Conservation (phyloP, 176 grass and related monocot genomes). For the Bothriochloa decipiens region DNA sequence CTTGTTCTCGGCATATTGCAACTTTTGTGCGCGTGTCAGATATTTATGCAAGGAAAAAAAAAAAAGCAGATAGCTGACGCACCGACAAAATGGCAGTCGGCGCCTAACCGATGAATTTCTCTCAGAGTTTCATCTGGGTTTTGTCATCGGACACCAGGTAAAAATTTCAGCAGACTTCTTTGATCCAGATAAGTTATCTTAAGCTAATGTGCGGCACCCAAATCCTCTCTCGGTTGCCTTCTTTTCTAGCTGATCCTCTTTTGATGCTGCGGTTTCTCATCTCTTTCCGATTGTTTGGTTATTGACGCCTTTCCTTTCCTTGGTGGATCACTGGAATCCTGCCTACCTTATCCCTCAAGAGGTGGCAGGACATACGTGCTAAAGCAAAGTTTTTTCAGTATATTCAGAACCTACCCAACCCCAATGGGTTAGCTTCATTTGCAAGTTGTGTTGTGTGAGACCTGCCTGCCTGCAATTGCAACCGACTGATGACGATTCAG, state of each 20-base stretch:
- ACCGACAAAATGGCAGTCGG: constrained; percentile 21
- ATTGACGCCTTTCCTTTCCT: constrained; percentile 41
- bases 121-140: not conserved
- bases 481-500: constrained; percentile 16
- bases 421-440: constrained; percentile 34
- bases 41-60: constrained; percentile 9
- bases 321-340: constrained; percentile 56
- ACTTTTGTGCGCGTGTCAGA: constrained; percentile 20
- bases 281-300: constrained; percentile 28
- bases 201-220: constrained; percentile 36
- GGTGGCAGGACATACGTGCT: constrained; percentile 35
- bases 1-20: constrained; percentile 34
- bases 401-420: constrained; percentile 52
- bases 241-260: constrained; percentile 41
- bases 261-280: constrained; percentile 46
- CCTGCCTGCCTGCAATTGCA: not conserved
- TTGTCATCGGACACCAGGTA: not conserved
- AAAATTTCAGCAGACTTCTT: constrained; percentile 16
- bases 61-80: constrained; percentile 9
- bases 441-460: constrained; percentile 29
- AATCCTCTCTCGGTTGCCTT: constrained; percentile 25
- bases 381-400: constrained; percentile 46
- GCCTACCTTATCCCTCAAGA: constrained; percentile 55
- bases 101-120: not conserved
- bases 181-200: constrained; percentile 49